Evolutionary conservation across 352 stramenopile species (phyloP), one percentile per base, ranked within the genome.

Genomic region (Phytophthora quininea): DNA sequence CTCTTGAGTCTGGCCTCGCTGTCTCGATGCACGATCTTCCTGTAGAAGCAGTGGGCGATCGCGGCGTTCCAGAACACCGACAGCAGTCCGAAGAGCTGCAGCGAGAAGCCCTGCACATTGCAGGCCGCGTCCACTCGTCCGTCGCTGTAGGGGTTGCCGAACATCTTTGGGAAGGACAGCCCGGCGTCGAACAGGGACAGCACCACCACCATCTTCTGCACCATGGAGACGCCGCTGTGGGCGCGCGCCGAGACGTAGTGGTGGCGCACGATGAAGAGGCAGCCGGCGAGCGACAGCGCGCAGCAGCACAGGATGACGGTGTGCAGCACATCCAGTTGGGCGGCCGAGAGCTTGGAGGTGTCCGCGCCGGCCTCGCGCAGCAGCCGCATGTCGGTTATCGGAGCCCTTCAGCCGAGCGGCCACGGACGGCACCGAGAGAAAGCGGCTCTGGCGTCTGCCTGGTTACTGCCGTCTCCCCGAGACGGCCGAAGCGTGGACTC

Each of bases 171-270:
- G 32, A 89, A 62, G 9, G 71, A 76, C 32, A 84, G 70, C 2
- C 68, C 67, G 2, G 85, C 63, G 49, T 91, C 82, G n/a, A 90
- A 45, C 8, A 91, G 33, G n/a, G 82, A 85, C 46, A 92, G 79
- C 71, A 88, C 77, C 45, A 79, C 68, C 56, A 92, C 80, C 84
- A 92, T 92, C 72, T 77, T 87, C 58, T 90, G 84, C 49, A 86
- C 80, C 67, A 82, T 74, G 31, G 66, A 84, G 35, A 83, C 64
- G 35, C 67, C 76, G 33, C 71, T 73, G 42, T 74, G 71, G 8
- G 65, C 54, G 24, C 58, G 37, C 10, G 70, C 56, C 0, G 62
- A 82, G 42, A 72, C 64, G 50, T 77, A 74, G 60, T 82, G 76
- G 55, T 86, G 77, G 24, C 74, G 77, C 3, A 84, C 45, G 32